Evolutionary conservation across 352 stramenopile species (phyloP).

Genomic region (Globisporangium cylindrosporum): DNA sequence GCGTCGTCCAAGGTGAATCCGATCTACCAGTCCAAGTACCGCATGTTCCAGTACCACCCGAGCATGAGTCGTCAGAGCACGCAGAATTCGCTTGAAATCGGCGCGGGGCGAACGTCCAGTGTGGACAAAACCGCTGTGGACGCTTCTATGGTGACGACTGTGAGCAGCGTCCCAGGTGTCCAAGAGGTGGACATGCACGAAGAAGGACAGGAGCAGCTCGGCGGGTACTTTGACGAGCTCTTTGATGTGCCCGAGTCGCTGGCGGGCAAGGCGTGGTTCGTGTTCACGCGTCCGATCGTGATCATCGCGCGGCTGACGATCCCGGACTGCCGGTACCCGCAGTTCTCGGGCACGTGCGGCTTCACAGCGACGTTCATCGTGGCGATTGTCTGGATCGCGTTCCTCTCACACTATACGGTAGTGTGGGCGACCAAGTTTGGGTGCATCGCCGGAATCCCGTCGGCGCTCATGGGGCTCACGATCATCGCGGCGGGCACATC

Average conservation of each 20-base stretch:
- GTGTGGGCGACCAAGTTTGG: conserved; percentile 58
- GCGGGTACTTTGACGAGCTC: conserved; percentile 62
- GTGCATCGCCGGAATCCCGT: conserved; percentile 66
- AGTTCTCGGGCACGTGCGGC: conserved; percentile 42
- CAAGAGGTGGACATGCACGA: neutral
- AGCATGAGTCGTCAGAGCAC: conserved; percentile 21
- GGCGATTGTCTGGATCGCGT: conserved; percentile 69
- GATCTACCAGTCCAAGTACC: conserved; percentile 65
- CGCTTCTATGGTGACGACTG: neutral
- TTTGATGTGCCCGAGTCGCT: conserved; percentile 36
- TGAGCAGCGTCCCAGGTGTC: neutral
- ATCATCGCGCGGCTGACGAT: conserved; percentile 66
- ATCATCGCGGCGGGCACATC: conserved; percentile 78
- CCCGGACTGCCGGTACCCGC: conserved; percentile 63
- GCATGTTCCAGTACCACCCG: conserved; percentile 64
- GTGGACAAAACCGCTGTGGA: neutral
- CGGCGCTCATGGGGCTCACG: conserved; percentile 74
- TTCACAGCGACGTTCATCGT: conserved; percentile 58
- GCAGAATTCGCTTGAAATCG: conserved; percentile 10
- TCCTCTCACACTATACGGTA: conserved; percentile 74
- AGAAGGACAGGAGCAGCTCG: conserved; percentile 29
- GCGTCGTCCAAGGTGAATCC: conserved; percentile 44
- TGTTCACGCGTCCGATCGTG: conserved; percentile 67
- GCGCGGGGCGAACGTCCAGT: neutral
- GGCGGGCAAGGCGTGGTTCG: conserved; percentile 53